phyloP scores from a whole-genome alignment of 129 eudicot species.

The Centaurea solstitialis region DNA sequence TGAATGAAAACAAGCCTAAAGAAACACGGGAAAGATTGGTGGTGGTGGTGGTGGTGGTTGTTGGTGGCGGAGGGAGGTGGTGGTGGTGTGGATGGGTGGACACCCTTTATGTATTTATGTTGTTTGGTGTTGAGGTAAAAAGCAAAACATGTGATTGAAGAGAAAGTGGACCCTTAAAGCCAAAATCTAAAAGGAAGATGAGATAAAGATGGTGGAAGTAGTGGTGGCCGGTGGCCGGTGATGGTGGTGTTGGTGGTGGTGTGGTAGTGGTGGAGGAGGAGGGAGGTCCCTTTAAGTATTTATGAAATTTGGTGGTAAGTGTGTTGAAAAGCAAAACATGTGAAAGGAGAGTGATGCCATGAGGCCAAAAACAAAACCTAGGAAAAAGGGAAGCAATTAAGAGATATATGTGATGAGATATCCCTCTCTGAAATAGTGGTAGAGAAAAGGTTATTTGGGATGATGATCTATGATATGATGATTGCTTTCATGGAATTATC shows the following conservation, averaged over 20 bases:
- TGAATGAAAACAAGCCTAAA: constrained; percentile 16
- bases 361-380: constrained; percentile 33
- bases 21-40: constrained; percentile 3
- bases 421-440: constrained; percentile 31
- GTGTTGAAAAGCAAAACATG: constrained; percentile 32
- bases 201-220: neutral
- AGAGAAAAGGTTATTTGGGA: constrained; percentile 26
- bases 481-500: constrained; percentile 41
- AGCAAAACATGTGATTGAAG: constrained; percentile 20
- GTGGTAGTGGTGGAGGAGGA: neutral
- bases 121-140: constrained; percentile 1
- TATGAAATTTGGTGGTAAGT: constrained; percentile 18
- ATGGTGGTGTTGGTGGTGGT: neutral
- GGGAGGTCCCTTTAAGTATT: constrained; percentile 27
- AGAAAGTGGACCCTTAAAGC: constrained; percentile 10
- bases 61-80: neutral
- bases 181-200: constrained; percentile 10
- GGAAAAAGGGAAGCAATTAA: constrained; percentile 35
- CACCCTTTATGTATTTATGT: constrained; percentile 13
- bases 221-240: neutral
- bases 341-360: constrained; percentile 31
- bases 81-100: constrained; percentile 1
- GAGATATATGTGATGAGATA: constrained; percentile 24
- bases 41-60: neutral
- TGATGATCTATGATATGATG: constrained; percentile 21